Evolutionary conservation across 306 rosid species (phyloP).

Genomic region (Oemleria cerasiformis): DNA sequence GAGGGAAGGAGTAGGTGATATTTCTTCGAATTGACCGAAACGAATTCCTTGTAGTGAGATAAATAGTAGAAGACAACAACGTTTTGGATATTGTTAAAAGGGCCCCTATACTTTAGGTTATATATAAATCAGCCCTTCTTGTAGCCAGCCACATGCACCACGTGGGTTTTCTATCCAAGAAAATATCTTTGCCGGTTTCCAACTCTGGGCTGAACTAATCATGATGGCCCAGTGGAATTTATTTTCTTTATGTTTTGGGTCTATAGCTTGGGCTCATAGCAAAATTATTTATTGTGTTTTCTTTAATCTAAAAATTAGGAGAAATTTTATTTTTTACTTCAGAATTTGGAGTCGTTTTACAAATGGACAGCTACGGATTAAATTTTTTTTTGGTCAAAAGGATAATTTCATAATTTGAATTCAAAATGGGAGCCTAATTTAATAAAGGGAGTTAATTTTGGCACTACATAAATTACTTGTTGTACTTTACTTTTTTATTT

Average conservation of each 20-base stretch:
- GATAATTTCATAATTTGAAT: too few species aligned
- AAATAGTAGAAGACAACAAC: neutral
- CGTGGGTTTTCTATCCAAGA: neutral
- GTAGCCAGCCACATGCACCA: neutral
- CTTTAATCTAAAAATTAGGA: too few species aligned
- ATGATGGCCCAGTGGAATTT: neutral
- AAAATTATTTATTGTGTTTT: too few species aligned
- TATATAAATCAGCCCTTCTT: neutral
- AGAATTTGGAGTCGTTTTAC: too few species aligned
- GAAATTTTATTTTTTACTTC: too few species aligned
- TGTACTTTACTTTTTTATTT: too few species aligned
- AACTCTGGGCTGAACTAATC: neutral
- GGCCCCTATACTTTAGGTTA: slow-evolving; percentile 7
- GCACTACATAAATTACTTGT: too few species aligned
- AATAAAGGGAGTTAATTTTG: too few species aligned
- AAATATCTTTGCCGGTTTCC: neutral
- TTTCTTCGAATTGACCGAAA: slow-evolving; percentile 31
- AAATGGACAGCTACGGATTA: too few species aligned
- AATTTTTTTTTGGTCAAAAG: too few species aligned
- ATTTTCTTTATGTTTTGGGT: neutral
- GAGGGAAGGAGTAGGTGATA: slow-evolving; percentile 9
- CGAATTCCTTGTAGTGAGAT: neutral
- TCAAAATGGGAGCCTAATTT: too few species aligned
- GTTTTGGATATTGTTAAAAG: slow-evolving; percentile 12
- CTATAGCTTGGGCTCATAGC: neutral